These are phyloP conservation scores for Septoria petroselini DNA, from an alignment of 2,329 filamentous ascomycete genomes.

Conservation along the genomic window DNA sequence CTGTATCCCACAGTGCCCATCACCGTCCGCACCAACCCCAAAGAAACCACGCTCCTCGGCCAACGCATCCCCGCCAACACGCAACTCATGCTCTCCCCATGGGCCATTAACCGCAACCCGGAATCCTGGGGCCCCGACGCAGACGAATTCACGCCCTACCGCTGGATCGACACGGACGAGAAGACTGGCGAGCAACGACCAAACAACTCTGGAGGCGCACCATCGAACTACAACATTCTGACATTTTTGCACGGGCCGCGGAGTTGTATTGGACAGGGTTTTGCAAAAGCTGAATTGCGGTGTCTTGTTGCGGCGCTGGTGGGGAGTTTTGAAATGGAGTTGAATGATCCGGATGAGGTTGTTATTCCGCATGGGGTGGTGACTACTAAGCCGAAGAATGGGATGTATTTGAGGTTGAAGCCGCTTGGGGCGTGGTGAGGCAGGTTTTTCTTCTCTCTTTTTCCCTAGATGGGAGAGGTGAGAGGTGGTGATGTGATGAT, in stretches of 20 bases:
- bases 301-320: constrained; percentile 33
- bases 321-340: constrained; percentile 29
- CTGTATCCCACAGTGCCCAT: constrained; percentile 50
- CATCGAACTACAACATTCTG: constrained; percentile 44
- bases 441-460: no score
- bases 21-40: constrained; percentile 45
- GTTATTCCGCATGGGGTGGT: constrained; percentile 29
- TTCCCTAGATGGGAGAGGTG: no score
- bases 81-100: constrained; percentile 40
- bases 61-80: constrained; percentile 43
- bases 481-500: no score
- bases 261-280: constrained; percentile 76
- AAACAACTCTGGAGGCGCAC: constrained; percentile 67
- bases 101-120: constrained; percentile 45
- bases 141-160: constrained; percentile 44
- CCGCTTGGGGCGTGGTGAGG: constrained; percentile 26
- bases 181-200: constrained; percentile 33
- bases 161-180: constrained; percentile 44
- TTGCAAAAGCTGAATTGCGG: constrained; percentile 52
- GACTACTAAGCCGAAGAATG: constrained; percentile 33
- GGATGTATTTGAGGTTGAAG: constrained; percentile 29
- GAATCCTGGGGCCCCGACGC: constrained; percentile 45
- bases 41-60: constrained; percentile 43
- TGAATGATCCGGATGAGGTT: constrained; percentile 29
- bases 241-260: constrained; percentile 58